Base-by-base conservation (phyloP, 441 rosid genomes). In the Pelargonium myrrhifolium region DNA sequence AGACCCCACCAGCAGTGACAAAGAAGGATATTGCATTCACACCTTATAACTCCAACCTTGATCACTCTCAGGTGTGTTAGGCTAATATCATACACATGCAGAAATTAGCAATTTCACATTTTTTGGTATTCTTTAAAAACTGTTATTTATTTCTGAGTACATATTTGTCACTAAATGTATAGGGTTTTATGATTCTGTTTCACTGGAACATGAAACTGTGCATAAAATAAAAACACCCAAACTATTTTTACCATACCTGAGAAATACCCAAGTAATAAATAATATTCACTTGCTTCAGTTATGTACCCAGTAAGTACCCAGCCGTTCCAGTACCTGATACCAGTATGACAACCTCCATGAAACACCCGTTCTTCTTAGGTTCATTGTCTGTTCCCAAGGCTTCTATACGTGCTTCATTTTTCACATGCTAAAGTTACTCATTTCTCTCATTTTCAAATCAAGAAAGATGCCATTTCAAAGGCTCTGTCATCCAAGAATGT, bases 401-500 rank as follows among this genome's bases (percentile, higher is more conserved):
- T 69, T 65, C 37, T 55, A 20, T 70, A 65, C 42, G 26, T 75
- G 24, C 64, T 47, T 59, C 21, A n/a, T 64, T 68, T 59, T 65
- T n/a, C 10, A 65, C 45, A 66, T 70, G 47, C 63, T 62, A 68
- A 69, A 71, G 73, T 42, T 55, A 5, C 10, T 53, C 71, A 47
- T 11, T 37, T 20, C 56, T 58, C 64, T 51, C 20, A 66, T 39
- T 62, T 68, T 73, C 45, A 67, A 65, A 47, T 80, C 79, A 83
- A 87, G 94, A 86, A 80, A 92, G 98, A 83, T 73, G 98, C 99
- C 21, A 83, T 92, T 78, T 59, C 78, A 37, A 92, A 88, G 81
- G 99, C 96, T n/a, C 72, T 94, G 71, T 85, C 98, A 56, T 88
- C 98, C 4, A 94, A 88, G 76, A 81, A 88, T 78, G 88, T 94